A percentile compares a stretch with the other conserved stretches of the same genome.
phyloP scores from a whole-genome alignment of 768 basidiomycete species.

The Leccinum boreale region DNA sequence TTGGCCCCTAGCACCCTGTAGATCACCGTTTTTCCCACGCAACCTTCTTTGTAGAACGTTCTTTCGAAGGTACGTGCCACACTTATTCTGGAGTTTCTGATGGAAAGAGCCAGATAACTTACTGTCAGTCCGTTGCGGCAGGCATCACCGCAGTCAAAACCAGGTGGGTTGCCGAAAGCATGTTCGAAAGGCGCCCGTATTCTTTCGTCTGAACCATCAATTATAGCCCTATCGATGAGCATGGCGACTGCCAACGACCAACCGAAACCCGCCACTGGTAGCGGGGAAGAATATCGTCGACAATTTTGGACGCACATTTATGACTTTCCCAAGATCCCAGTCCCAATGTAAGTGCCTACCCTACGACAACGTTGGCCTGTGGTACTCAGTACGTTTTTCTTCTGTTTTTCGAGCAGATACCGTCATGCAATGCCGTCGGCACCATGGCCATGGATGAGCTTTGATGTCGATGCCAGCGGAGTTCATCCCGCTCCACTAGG shows the following conservation, averaged over 20 bases:
- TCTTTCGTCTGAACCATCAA: background rate
- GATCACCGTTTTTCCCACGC: constrained; percentile 3
- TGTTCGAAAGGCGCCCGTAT: background rate
- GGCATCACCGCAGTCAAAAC: background rate
- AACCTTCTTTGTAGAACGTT: constrained; percentile 13
- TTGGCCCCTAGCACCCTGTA: background rate
- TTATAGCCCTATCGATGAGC: constrained; percentile 4
- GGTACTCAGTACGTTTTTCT: background rate
- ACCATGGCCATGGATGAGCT: constrained; percentile 40
- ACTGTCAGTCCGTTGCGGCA: background rate
- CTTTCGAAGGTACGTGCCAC: constrained; percentile 4
- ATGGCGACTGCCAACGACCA: background rate
- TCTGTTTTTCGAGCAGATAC: constrained; percentile 13
- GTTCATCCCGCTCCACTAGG: background rate
- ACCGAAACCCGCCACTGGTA: background rate
- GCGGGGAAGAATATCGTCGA: background rate
- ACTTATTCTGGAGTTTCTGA: constrained; percentile 13
- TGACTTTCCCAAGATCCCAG: constrained; percentile 15
- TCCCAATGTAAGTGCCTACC: constrained; percentile 19
- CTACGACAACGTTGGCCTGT: background rate
- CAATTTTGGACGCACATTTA: background rate
- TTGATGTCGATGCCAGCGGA: constrained; percentile 17
- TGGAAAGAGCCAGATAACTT: constrained; percentile 5
- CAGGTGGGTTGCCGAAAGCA: background rate
- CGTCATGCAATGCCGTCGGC: constrained; percentile 37